A percentile compares a stretch with the other conserved stretches of the same genome.
Conservation (phyloP, 1,284 basidiomycete genomes). For the Moesziomyces sp. region DNA sequence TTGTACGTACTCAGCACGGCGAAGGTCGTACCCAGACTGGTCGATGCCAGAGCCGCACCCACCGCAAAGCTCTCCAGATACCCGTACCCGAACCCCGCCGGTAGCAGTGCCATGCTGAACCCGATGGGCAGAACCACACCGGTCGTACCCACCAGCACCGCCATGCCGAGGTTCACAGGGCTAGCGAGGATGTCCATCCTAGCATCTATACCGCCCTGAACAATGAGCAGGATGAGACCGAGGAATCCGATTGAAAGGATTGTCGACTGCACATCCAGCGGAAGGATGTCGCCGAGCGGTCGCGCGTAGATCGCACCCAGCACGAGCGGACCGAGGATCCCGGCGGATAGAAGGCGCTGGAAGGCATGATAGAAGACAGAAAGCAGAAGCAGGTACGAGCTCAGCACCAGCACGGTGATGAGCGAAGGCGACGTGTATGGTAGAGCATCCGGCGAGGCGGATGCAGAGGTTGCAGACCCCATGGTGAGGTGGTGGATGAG, state of each 20-base stretch:
- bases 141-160: conserved; percentile 70
- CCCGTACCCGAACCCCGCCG: conserved; percentile 65
- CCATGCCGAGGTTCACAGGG: conserved; percentile 70
- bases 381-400: conserved; percentile 68
- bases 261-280: conserved; percentile 69
- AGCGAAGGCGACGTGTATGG: conserved; percentile 23
- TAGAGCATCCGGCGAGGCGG: conserved; percentile 3
- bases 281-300: conserved; percentile 71
- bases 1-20: conserved; percentile 68
- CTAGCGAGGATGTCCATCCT: conserved; percentile 34
- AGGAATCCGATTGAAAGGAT: conserved; percentile 72
- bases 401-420: conserved; percentile 17
- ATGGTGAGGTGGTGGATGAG: not conserved
- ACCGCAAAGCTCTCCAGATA: conserved; percentile 72
- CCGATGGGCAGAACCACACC: conserved; percentile 72
- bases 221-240: conserved; percentile 73
- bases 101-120: conserved; percentile 69
- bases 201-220: conserved; percentile 69
- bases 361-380: conserved; percentile 41
- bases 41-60: conserved; percentile 72
- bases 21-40: conserved; percentile 73
- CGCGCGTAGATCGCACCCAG: conserved; percentile 72
- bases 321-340: conserved; percentile 70
- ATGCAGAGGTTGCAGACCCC: not conserved
- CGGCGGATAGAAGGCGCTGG: conserved; percentile 57